Evolutionary conservation across 345 rosid species (phyloP), one percentile per base, ranked within the genome.

Genomic region (Boechera divaricarpa): DNA sequence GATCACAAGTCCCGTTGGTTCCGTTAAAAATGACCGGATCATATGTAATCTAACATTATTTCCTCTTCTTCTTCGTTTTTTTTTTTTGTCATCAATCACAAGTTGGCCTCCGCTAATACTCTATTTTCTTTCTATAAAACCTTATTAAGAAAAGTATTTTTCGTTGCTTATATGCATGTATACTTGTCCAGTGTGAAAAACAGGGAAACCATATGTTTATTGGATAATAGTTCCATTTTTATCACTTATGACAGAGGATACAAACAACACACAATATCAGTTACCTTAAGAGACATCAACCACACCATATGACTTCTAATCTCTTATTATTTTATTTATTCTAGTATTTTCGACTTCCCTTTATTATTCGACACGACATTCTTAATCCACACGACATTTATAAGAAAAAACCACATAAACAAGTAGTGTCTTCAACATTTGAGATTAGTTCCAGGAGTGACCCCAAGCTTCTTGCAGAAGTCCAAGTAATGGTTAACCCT

Each of bases 401-500:
- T 2, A 7, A 2, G 4, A 16, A 5, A 5, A 7, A 18, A 10
- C 28, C 45, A 10, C 16, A 61, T 32, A 58, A 38, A 67, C 29
- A 7, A 56, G 41, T 57, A 35, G 11, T 49, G 42, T 58, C 33
- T 59, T 63, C 81, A 85, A 68, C 87, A 85, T 28, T 10, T 41
- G 53, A 83, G 84, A 56, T 83, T 81, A 32, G n/a, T 58, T 7
- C 86, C 80, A 3, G 83, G 80, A 52, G 80, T 53, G 72, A 83
- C 76, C 13, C 82, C 83, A 67, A 82, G 77, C 72, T 69, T 75
- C 47, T 39, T 58, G 59, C 91, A 87, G 42, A 79, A 87, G 24
- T 84, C 74, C 5, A 70, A 84, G 78, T 75, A 86, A 42, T 72
- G 82, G 32, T 57, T 61, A 49, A 74, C 72, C 49, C 87, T 84